Evolutionary conservation across 2,329 filamentous ascomycete genomes (phyloP).

Genomic region (Aspergillus aculeatus): DNA sequence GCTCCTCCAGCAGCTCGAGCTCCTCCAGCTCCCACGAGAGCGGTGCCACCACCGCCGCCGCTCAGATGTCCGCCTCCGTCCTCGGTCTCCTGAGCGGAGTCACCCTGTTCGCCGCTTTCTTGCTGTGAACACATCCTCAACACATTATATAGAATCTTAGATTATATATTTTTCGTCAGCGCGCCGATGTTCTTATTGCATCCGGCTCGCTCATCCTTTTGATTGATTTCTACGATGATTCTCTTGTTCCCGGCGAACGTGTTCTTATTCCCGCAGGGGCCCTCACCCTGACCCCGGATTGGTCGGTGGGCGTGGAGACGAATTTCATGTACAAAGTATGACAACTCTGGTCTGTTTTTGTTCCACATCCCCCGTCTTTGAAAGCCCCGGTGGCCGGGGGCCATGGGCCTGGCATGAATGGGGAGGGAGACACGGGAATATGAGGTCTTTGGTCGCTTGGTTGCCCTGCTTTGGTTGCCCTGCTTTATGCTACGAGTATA

Average conservation of each 20-base stretch:
- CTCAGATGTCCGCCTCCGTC: slow-evolving; percentile 24
- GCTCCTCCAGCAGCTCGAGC: slow-evolving; percentile 16
- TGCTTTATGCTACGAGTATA: background rate
- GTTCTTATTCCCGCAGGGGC: background rate
- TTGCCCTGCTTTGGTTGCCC: background rate
- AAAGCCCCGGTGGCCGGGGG: background rate
- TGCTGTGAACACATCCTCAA: slow-evolving; percentile 23
- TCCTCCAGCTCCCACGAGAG: slow-evolving; percentile 6
- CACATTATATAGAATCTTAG: background rate
- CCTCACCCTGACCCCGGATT: background rate
- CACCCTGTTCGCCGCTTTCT: slow-evolving; percentile 27
- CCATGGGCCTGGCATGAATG: background rate
- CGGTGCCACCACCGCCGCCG: slow-evolving; percentile 13
- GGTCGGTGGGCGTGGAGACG: background rate
- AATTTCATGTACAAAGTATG: background rate
- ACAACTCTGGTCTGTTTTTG: background rate
- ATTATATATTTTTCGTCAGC: background rate
- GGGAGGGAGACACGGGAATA: background rate
- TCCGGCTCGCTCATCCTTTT: no score
- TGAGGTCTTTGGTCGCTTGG: background rate
- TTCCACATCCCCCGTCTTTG: background rate
- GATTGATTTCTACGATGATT: no score
- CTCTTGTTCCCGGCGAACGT: slow-evolving; percentile 5
- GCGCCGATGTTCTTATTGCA: no score
- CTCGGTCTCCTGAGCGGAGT: slow-evolving; percentile 28